Conservation (phyloP, 768 basidiomycete species). For the Gloeopeniophorella convolvens region DNA sequence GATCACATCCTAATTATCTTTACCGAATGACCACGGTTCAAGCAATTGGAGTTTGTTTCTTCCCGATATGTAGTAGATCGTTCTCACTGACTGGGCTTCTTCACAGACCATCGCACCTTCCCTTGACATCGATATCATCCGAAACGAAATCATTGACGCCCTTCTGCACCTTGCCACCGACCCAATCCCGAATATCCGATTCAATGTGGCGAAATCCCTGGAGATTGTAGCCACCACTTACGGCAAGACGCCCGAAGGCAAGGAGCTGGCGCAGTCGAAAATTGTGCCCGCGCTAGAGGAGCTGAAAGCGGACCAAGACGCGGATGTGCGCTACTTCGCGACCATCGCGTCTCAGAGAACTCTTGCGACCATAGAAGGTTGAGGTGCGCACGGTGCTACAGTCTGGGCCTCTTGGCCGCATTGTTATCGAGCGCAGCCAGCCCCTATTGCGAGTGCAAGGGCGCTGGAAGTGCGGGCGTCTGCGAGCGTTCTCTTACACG, state of each 20-base stretch:
- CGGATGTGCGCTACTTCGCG: constrained; percentile 95
- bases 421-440: not conserved
- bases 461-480: constrained; percentile 21
- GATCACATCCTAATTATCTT: constrained; percentile 91
- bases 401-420: not conserved
- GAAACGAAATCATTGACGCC: constrained; percentile 76
- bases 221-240: constrained; percentile 80
- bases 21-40: constrained; percentile 99
- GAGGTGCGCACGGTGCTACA: constrained; percentile 28
- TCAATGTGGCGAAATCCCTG: constrained; percentile 94
- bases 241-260: constrained; percentile 58
- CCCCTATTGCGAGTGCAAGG: constrained; percentile 19
- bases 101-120: constrained; percentile 89
- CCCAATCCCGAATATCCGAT: constrained; percentile 97
- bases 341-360: constrained; percentile 67
- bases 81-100: not conserved
- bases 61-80: constrained; percentile 4
- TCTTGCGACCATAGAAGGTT: constrained; percentile 31
- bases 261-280: constrained; percentile 62
- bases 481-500: constrained; percentile 1
- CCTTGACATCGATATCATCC: constrained; percentile 76
- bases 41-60: constrained; percentile 78
- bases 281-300: constrained; percentile 81
- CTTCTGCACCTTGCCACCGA: constrained; percentile 79
- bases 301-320: constrained; percentile 83